Base-by-base conservation (phyloP, 768 basidiomycete species). In the Serendipita indica region DNA sequence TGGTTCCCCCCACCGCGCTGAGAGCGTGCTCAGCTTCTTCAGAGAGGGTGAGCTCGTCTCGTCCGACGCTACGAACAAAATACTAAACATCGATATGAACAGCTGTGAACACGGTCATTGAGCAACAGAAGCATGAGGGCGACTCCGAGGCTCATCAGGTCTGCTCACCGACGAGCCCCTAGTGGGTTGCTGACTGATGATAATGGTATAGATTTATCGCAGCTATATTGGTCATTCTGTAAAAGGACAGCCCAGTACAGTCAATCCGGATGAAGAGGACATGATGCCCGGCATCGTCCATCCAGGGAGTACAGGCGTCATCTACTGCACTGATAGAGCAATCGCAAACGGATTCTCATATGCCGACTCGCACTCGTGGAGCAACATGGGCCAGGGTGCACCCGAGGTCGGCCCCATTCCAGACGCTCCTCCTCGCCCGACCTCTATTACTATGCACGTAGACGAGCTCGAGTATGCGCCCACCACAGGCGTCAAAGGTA, bases 261-360 rank as follows among this genome's bases (percentile, higher is more conserved):
- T 83, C 63, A 84, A 89, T 63, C 81, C 84, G 61, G 3, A 62
- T 60, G 85, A 89, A 64, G 89, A 92, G 65, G 89, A 93, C 71
- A 90, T 89, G 0, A 81, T 93, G 3, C 90, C 89, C 18, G 89
- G 88, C 52, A 87, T 89, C 65, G 78, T 83, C 66, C 87, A 88
- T 67, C 88, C 88, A 1, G 79, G 80, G 33, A 71, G 71, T 64
- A 77, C 76, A 0, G 73, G 77, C 60, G 62, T 62, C 22, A 82
- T 93, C 65, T 96, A 93, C 68, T 92, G 90, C 70, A 89, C 87
- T 1, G 88, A 22, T 25, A 60, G 63, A 60, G 88, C 91, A n/a
- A 89, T 90, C 74, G 90, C 90, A 10, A 94, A 96, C 67, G 92
- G 92, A 6, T 96, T 91, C 74, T 83, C 73, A 63, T 86, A 88